Evolutionary conservation across 352 stramenopile species (phyloP).

Genomic region (Pythium sp.): DNA sequence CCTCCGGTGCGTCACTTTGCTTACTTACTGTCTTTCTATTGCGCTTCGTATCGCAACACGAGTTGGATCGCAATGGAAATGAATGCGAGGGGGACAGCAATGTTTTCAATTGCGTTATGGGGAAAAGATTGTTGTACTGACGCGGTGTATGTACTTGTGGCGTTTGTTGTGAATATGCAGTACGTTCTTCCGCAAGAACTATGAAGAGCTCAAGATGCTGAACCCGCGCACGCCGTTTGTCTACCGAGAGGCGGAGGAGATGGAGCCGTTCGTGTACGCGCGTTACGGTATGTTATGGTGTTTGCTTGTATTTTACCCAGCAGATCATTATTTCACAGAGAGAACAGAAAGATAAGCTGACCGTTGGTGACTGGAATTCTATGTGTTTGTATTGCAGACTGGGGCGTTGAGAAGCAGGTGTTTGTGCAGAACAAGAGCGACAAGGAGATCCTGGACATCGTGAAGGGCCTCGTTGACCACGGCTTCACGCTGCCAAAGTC

Average conservation of each 20-base stretch:
- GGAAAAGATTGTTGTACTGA: not conserved
- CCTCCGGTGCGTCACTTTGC: slow-evolving; percentile 48
- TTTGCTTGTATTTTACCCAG: too few species aligned
- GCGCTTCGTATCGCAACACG: not conserved
- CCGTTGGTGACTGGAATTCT: not conserved
- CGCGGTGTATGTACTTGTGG: slow-evolving; percentile 1
- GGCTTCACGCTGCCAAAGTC: slow-evolving; percentile 77
- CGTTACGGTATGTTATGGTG: slow-evolving; percentile 44
- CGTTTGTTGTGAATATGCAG: slow-evolving; percentile 24
- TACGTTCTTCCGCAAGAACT: slow-evolving; percentile 86
- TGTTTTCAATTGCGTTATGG: not conserved
- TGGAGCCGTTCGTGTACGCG: slow-evolving; percentile 87
- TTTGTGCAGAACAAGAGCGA: slow-evolving; percentile 81
- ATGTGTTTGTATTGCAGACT: slow-evolving; percentile 35
- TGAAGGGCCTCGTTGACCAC: slow-evolving; percentile 77
- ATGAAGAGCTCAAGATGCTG: slow-evolving; percentile 86
- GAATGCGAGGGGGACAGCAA: not conserved
- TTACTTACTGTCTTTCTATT: not conserved
- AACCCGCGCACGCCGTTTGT: slow-evolving; percentile 82
- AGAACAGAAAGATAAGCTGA: not conserved
- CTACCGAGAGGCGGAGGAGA: slow-evolving; percentile 85
- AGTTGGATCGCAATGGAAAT: not conserved
- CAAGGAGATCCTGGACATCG: slow-evolving; percentile 71
- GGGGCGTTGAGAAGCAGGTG: slow-evolving; percentile 83
- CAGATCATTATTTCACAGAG: too few species aligned